Base-by-base conservation (phyloP, 306 rosid species). In the Benincasa hispida region DNA sequence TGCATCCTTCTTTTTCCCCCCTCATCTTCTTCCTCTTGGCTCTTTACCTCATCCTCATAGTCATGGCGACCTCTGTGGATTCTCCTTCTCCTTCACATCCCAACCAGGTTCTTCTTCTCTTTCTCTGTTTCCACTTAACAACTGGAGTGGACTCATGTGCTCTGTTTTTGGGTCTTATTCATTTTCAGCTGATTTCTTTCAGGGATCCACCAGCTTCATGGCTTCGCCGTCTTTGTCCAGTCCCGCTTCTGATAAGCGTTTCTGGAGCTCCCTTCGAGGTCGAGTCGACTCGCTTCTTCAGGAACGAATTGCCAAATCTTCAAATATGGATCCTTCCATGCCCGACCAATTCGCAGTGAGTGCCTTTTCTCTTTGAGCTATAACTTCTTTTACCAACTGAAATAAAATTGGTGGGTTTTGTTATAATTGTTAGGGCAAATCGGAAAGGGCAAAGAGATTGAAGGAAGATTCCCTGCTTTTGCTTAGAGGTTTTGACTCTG, bases 401-500 rank as follows among this genome's bases (percentile, higher is more conserved):
- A 5, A 5, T 17, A 21, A 21, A 48, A 53, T 75, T 73, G n/a
- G 56, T 81, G 61, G 65, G 69, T 54, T n/a, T 74, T 22, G 5
- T 50, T 45, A 5, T 0, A 45, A 10, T 45, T 45, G 3, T 45
- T 45, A 45, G 55, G 55, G 79, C 53, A 84, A 75, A 42, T 53
- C 78, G 27, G 84, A 84, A 30, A 62, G 74, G 50, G 76, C 86
- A 0, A 85, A 82, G 48, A 56, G 76, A 19, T 81, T 86, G 85
- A 90, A 88, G 87, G 93, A 92, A 73, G 93, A 89, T 67, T 83
- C 98, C 0, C 34, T 87, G 88, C 89, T 92, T 69, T 83, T 92
- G 79, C 78, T 94, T 12, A 82, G 98, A 86, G 99, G 99, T 48
- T 94, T 94, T 79, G 97, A 92, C 61, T 92, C 98, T 10, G 81